Conservation (phyloP, 2,329 filamentous ascomycete species). For the Fusarium algeriense region DNA sequence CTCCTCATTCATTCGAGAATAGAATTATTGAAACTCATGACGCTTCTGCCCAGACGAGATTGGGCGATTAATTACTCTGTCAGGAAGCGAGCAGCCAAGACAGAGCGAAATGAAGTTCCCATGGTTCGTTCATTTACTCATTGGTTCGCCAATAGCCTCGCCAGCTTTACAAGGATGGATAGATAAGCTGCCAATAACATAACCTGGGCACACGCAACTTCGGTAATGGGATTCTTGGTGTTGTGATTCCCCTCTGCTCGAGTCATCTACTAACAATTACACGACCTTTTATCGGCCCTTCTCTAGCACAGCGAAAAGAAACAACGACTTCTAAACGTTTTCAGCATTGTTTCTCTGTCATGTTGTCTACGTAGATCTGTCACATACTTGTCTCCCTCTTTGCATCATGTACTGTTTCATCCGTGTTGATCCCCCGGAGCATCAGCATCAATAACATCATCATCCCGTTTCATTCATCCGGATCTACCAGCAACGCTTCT, state of each 20-base stretch:
- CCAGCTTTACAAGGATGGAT: slow-evolving; percentile 10
- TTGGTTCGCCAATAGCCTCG: slow-evolving; percentile 31
- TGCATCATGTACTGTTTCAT: slow-evolving; percentile 41
- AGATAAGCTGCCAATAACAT: not conserved
- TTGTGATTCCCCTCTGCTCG: not conserved
- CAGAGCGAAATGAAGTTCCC: slow-evolving; percentile 26
- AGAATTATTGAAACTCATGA: slow-evolving; percentile 17
- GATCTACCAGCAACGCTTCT: slow-evolving; percentile 25
- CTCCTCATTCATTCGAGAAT: not conserved
- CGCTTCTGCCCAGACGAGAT: slow-evolving; percentile 20
- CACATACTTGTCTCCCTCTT: slow-evolving; percentile 25
- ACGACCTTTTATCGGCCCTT: slow-evolving; percentile 33
- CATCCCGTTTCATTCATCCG: slow-evolving; percentile 18
- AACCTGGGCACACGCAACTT: slow-evolving; percentile 22
- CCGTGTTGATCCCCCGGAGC: slow-evolving; percentile 30
- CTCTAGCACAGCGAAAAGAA: slow-evolving; percentile 6
- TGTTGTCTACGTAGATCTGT: slow-evolving; percentile 30
- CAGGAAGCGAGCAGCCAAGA: slow-evolving; percentile 34
- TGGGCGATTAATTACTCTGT: slow-evolving; percentile 27
- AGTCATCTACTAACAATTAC: not conserved
- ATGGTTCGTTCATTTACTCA: slow-evolving; percentile 3
- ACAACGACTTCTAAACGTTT: not conserved
- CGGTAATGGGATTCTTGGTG: not conserved
- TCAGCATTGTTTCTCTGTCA: slow-evolving; percentile 29
- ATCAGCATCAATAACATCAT: slow-evolving; percentile 13